A percentile compares a stretch with the other conserved stretches of the same genome.
phyloP scores from a whole-genome alignment of 2,329 filamentous ascomycete species.

The Magnaporthales sp. region DNA sequence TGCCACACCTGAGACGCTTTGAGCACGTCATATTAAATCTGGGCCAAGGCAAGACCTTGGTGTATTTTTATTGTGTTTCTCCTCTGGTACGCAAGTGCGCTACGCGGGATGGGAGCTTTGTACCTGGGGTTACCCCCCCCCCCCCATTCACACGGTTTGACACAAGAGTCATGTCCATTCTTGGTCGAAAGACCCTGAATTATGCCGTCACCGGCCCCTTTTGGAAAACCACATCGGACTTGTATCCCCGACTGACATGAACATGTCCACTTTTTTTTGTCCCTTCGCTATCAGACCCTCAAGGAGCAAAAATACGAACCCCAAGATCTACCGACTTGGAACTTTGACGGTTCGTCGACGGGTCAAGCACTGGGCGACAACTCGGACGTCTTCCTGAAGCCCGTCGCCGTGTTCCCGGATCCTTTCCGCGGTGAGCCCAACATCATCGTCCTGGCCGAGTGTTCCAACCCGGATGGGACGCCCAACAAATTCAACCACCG shows the following conservation, averaged over 20 bases:
- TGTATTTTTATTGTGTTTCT: background rate
- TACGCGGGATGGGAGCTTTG: background rate
- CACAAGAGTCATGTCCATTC: background rate
- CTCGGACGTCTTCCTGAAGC: slow-evolving; percentile 53
- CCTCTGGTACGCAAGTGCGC: too few species aligned
- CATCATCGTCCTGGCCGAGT: slow-evolving; percentile 90
- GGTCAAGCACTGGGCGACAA: slow-evolving; percentile 69
- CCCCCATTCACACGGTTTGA: background rate
- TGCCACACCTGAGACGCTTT: background rate
- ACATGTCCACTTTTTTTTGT: background rate
- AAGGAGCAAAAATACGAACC: slow-evolving; percentile 15
- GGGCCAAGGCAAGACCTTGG: background rate
- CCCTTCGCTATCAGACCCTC: background rate
- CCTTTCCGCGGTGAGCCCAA: slow-evolving; percentile 76
- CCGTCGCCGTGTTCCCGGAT: slow-evolving; percentile 60
- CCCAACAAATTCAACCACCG: slow-evolving; percentile 99
- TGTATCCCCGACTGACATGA: background rate
- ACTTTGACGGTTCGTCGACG: slow-evolving; percentile 71
- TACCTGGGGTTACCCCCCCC: too few species aligned
- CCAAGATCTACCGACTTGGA: slow-evolving; percentile 65
- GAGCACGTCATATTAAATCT: background rate
- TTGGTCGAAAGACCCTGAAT: background rate
- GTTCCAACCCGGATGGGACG: slow-evolving; percentile 86
- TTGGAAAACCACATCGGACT: background rate
- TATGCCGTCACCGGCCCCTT: background rate